Evolutionary conservation across 176 grass and related monocot genomes (phyloP).

Genomic region (Pontederia crassipes): DNA sequence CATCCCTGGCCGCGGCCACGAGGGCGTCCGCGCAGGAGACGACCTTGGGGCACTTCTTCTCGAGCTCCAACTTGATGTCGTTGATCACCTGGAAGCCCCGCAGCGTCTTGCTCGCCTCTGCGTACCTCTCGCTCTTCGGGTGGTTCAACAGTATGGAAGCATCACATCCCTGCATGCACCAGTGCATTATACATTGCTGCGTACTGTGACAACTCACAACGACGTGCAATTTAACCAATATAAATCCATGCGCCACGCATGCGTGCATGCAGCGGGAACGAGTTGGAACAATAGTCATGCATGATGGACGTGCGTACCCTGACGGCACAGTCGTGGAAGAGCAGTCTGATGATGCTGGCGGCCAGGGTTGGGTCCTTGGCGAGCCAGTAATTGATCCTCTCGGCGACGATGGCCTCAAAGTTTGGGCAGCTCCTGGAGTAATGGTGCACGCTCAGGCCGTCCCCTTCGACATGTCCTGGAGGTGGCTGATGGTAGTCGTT

Average conservation of each 20-base stretch:
- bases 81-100: constrained; percentile 34
- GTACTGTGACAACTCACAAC: neutral
- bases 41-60: no score
- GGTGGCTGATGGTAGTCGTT: neutral
- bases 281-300: no score
- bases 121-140: constrained; percentile 47
- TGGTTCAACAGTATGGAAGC: constrained; percentile 57
- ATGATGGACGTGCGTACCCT: constrained; percentile 11
- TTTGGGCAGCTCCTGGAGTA: constrained; percentile 37
- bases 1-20: constrained; percentile 46
- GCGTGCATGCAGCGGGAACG: no score
- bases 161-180: constrained; percentile 46
- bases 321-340: constrained; percentile 59
- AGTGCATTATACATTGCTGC: no score
- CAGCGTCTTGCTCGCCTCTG: constrained; percentile 46
- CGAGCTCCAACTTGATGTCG: no score
- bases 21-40: constrained; percentile 60
- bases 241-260: no score
- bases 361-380: constrained; percentile 29
- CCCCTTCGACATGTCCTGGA: neutral
- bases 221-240: no score
- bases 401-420: constrained; percentile 41
- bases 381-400: constrained; percentile 30
- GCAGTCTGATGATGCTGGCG: constrained; percentile 45
- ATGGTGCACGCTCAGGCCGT: constrained; percentile 13